Base-by-base conservation (phyloP, 192 early-diverging fungal species). In the Umbelopsis vinacea region DNA sequence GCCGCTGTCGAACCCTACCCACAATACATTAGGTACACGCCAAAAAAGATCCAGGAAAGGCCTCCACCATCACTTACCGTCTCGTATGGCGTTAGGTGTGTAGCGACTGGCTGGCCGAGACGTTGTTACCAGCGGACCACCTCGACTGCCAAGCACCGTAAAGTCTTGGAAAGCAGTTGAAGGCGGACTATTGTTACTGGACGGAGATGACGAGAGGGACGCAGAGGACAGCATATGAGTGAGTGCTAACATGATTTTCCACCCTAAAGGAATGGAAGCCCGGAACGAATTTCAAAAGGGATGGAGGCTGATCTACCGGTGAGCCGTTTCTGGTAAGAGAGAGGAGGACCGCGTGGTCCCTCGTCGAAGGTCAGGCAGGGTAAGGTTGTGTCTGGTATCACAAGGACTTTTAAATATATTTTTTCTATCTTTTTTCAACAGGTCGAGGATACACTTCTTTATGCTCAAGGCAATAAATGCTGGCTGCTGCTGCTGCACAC, bases 161-260 rank as follows among this genome's bases (percentile, higher is more conserved):
- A 50, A 21, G 33, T 63, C 57, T 63, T 29, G 26, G 17, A 29
- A 63, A 6, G 12, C 29, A 37, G 57, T 37, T 10, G 57, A 63
- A 63, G 57, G 57, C 57, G 57, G 57, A 63, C 57, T 63, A 54
- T 54, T 26, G 57, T 63, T 63, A 63, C 57, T 63, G 11, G 57
- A 63, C 57, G 57, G 57, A 63, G 57, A 63, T 63, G 57, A 37
- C 26, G 57, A 63, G 11, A 63, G 57, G 26, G 57, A 63, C 35
- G 57, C 57, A 12, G 57, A 63, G 29, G 57, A 63, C 35, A 63
- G 57, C 57, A 63, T 63, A 63, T 63, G 57, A 15, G 57, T 63
- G 17, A 63, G n/a, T 14, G 57, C 57, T 26, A 63, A 37, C 57
- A 63, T 63, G 57, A 17, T 63, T 29, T 37, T n/a, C n/a, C 12